Base-by-base conservation (phyloP, 1,284 basidiomycete genomes). In the Trametes sp. region DNA sequence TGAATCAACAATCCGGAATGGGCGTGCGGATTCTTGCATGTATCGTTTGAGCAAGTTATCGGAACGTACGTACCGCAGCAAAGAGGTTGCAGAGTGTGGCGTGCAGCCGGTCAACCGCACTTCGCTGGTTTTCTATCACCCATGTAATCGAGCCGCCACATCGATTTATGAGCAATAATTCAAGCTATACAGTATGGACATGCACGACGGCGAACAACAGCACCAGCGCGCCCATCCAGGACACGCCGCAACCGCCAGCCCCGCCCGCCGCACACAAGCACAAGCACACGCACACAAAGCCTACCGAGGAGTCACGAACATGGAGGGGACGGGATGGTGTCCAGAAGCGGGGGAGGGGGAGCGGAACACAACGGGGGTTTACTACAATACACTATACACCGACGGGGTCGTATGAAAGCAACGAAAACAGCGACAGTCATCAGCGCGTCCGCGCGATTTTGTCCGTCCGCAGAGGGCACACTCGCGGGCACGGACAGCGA, bases 311-410 rank as follows among this genome's bases (percentile, higher is more conserved):
- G 51, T 6, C 13, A 19, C 16, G 29, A 28, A 53, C 52, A 35
- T 42, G 29, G n/a, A 38, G 38, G 41, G 21, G 46, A 28, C 29
- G 2, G 38, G 35, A 36, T 7, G 14, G 38, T n/a, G 38, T 41
- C 38, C 38, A 23, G 42, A 7, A 24, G 42, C 21, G 4, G 26
- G 45, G 26, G 19, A 31, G 28, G 28, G 14, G 48, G 45, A 8
- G 48, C 28, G 19, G 29, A 31, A 31, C 48, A 29, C 19, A 49
- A 65, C 59, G 59, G 48, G 58, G 59, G 48, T 28, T 49, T 64
- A 67, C 63, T 67, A 67, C 58, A 67, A 61, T 67, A 67, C 66
- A 67, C 58, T 67, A 63, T 67, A 67, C 66, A 67, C 66, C 66
- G 62, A 63, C 44, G 52, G 44, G 48, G 66, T 62, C 63, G 66